These are phyloP conservation scores for Microdochium bolleyi DNA, from an alignment of 2,329 filamentous ascomycete species.

Conservation along the genomic window DNA sequence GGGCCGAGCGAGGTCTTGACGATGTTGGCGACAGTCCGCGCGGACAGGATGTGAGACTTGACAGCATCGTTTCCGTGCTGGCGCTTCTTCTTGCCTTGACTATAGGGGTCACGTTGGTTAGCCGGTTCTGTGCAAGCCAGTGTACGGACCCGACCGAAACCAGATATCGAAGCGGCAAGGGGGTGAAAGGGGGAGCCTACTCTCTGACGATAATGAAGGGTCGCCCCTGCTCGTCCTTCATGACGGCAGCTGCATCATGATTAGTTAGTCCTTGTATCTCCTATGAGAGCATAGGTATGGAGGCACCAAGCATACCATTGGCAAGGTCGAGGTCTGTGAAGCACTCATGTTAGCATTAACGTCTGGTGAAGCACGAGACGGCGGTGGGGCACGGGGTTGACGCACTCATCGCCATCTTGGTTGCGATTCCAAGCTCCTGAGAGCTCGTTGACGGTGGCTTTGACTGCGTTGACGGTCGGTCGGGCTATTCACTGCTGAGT, in stretches of 20 bases:
- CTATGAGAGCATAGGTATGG: constrained; percentile 4
- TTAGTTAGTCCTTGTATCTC: constrained; percentile 9
- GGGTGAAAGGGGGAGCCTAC: constrained; percentile 44
- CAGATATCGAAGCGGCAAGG: constrained; percentile 11
- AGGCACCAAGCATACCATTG: constrained; percentile 53
- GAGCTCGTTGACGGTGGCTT: constrained; percentile 11
- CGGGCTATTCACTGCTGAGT: too few species aligned
- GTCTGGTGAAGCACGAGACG: constrained; percentile 8
- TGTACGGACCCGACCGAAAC: constrained; percentile 1
- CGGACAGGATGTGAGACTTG: constrained; percentile 96
- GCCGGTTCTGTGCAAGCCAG: neutral
- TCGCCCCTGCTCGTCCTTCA: constrained; percentile 95
- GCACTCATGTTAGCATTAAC: constrained; percentile 16
- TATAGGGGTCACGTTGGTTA: constrained; percentile 28
- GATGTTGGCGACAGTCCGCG: constrained; percentile 91
- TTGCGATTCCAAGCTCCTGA: constrained; percentile 13
- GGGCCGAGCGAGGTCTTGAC: constrained; percentile 96
- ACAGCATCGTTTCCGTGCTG: constrained; percentile 95
- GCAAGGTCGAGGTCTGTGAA: constrained; percentile 69
- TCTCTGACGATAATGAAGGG: constrained; percentile 98
- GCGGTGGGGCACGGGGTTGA: constrained; percentile 8
- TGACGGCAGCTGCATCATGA: constrained; percentile 49
- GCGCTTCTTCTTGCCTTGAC: constrained; percentile 96
- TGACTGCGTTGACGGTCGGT: neutral
- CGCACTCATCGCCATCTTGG: constrained; percentile 55